Evolutionary conservation across 2,329 filamentous ascomycete species (phyloP), one percentile per base, ranked within the genome.

Genomic region (Rhynchosporium secalis): DNA sequence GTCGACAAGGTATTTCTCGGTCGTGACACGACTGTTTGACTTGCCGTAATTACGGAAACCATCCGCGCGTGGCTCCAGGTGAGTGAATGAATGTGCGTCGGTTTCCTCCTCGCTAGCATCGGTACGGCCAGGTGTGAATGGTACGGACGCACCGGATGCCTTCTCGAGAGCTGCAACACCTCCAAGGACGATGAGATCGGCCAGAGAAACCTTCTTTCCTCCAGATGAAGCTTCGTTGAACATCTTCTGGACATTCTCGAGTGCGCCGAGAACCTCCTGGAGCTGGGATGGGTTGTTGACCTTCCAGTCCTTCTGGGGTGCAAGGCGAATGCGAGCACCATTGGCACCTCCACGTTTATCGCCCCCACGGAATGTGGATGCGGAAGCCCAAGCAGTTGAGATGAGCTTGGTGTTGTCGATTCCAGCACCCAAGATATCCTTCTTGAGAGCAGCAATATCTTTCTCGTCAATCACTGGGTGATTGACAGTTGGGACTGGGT

Each of bases 321-420:
- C 79, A 10, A 93, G 87, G 40, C 88, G 86, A 71, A 93, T 90
- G 70, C 90, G 89, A 13, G 85, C 89, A 70, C 90, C 90, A 71
- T 93, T 93, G 77, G 90, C 90, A 72, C 90, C 90, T 69, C 90
- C 90, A 68, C 90, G 90, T 85, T 92, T 92, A 80, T 93, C 90
- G 69, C 85, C 83, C 69, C 86, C 83, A 65, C 88, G 88, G 85
- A 88, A 91, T 36, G 86, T 87, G 2, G 88, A 87, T 29, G 88
- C 87, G 0, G 88, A 85, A 1, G 85, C 85, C 85, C 86, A 91
- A 29, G 88, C 88, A 9, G 83, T 82, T 9, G 81, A 80, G 59
- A 92, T 82, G 63, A 92, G 79, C 76, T 86, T 85, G 61, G 80
- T 79, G 4, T 82, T 77, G 61, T 81, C 80, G 4, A 91, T 72